Evolutionary conservation across 2,329 filamentous ascomycete genomes (phyloP), one percentile per base, ranked within the genome.

Genomic region (Fusarium sulawesiense): DNA sequence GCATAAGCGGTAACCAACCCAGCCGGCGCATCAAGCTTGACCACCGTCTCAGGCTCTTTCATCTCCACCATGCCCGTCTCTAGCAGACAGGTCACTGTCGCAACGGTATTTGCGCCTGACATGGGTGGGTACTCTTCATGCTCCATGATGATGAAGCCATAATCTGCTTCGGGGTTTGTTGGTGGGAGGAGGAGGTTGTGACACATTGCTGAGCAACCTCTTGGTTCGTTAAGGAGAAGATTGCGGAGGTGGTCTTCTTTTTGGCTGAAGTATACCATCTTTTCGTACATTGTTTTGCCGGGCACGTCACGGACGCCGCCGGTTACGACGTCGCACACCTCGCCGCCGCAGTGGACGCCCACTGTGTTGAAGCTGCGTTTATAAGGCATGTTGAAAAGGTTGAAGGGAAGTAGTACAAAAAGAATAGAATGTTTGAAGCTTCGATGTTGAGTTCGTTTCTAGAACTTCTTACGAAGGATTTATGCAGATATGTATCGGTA

Each of bases 131-230:
- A 70, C 7, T 72, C 70, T 23, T 72, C 68, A 11, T 68, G 55
- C 13, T 72, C 70, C 70, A 70, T 72, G 10, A 72, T 72, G n/a
- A 73, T 51, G 50, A 73, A 73, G 10, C 70, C 70, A 13, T 64
- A 64, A 14, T 73, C 70, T 5, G 70, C 70, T 25, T 68, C 58
- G 0, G 70, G 60, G 44, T 73, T 64, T 21, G 60, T 68, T 0
- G 64, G 70, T 0, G 70, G 64, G 0, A 73, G 48, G 6, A 72
- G 23, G 2, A 73, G 56, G 34, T 69, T 73, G 11, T 67, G 64
- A 0, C 60, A 72, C 67, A 73, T 73, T 10, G 70, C 58, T 0
- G 70, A 70, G 7, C 58, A 62, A 0, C 60, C 64, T 7, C 70
- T 50, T 2, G 70, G 70, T 21, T 69, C 70, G 18, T 71, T 73